Conservation (phyloP, 2,329 filamentous ascomycete species). For the Purpureocillium takamizusanense region DNA sequence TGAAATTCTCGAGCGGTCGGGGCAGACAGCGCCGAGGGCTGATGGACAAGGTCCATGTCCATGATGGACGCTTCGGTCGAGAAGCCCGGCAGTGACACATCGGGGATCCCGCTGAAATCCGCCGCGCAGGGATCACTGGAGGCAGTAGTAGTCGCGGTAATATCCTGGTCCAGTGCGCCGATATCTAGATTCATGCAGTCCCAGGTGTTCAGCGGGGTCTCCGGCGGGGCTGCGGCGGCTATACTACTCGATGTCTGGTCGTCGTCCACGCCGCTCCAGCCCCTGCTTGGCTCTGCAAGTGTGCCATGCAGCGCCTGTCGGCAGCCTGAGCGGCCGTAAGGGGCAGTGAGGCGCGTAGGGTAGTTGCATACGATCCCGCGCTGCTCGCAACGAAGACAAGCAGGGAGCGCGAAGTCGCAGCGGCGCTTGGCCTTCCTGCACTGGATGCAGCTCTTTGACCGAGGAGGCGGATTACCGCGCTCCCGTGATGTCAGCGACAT, state of each 20-base stretch:
- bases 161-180: neutral
- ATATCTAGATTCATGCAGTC: neutral
- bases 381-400: slow-evolving; percentile 42
- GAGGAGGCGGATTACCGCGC: slow-evolving; percentile 33
- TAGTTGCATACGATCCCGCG: slow-evolving; percentile 40
- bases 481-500: slow-evolving; percentile 24
- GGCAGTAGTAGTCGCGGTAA: neutral
- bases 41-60: slow-evolving; percentile 12
- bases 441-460: slow-evolving; percentile 46
- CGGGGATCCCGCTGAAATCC: slow-evolving; percentile 8
- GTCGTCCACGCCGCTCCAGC: too few species aligned
- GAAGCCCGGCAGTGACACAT: slow-evolving; percentile 5
- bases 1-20: slow-evolving; percentile 12
- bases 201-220: too few species aligned
- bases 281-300: too few species aligned
- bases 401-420: slow-evolving; percentile 42
- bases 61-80: slow-evolving; percentile 9
- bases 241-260: too few species aligned
- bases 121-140: too few species aligned
- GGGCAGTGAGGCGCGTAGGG: slow-evolving; percentile 8
- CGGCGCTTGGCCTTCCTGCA: slow-evolving; percentile 49
- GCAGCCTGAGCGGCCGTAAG: too few species aligned
- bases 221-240: too few species aligned
- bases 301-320: too few species aligned
- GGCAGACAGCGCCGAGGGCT: slow-evolving; percentile 12